phyloP scores from a whole-genome alignment of 345 rosid species.

The Salix purpurea region DNA sequence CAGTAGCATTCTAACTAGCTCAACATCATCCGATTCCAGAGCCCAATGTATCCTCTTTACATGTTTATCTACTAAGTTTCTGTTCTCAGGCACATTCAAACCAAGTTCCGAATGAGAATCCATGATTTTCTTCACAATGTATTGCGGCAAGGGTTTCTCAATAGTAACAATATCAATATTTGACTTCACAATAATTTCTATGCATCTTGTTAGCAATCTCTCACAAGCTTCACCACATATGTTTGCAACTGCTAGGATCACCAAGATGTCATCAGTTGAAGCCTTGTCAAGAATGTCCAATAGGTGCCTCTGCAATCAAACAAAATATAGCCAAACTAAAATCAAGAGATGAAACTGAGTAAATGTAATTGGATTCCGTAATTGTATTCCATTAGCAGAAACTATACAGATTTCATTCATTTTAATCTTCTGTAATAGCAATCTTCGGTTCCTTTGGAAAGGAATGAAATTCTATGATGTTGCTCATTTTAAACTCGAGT shows the following conservation, averaged over 20 bases:
- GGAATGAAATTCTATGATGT: not conserved
- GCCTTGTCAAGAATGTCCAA: constrained; percentile 59
- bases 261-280: constrained; percentile 54
- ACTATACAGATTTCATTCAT: not conserved
- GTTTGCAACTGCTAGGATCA: constrained; percentile 50
- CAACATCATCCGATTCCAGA: constrained; percentile 81
- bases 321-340: constrained; percentile 5
- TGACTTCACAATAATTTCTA: constrained; percentile 53
- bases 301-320: constrained; percentile 53
- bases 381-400: not conserved
- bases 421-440: not conserved
- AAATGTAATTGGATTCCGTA: not conserved
- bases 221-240: constrained; percentile 54
- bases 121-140: constrained; percentile 44
- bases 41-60: constrained; percentile 64
- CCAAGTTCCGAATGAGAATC: constrained; percentile 40
- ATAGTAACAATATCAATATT: constrained; percentile 53
- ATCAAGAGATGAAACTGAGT: not conserved
- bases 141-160: constrained; percentile 56
- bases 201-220: constrained; percentile 42
- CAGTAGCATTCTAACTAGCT: constrained; percentile 71
- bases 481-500: not conserved
- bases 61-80: constrained; percentile 45
- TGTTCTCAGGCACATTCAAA: constrained; percentile 28
- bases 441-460: not conserved